A percentile compares a stretch with the other conserved stretches of the same genome.
phyloP scores from a whole-genome alignment of 352 stramenopile species.

The Phytopythium vexans region DNA sequence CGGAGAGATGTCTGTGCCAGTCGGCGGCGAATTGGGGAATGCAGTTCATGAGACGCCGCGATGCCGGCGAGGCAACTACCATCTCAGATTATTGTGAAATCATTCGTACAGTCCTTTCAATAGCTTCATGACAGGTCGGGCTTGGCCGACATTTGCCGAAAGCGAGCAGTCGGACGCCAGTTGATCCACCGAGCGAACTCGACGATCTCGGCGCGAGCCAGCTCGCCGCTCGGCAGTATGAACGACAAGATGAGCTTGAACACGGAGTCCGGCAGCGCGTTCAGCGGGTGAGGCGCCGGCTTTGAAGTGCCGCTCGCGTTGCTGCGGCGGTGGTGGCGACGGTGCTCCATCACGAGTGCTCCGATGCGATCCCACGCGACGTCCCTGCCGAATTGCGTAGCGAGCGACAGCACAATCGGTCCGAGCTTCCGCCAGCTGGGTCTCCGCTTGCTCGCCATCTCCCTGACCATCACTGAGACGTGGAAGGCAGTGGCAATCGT shows the following conservation, averaged over 20 bases:
- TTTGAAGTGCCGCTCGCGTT: neutral
- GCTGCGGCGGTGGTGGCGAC: neutral
- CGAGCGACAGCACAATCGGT: neutral
- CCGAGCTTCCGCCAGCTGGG: neutral
- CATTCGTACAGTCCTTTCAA: too few relatives aligned
- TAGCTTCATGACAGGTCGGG: too few relatives aligned
- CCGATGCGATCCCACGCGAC: neutral
- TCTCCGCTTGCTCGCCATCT: neutral
- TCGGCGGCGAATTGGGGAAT: too few relatives aligned
- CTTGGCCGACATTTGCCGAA: too few relatives aligned
- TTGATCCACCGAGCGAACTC: constrained; percentile 1
- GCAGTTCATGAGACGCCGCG: too few relatives aligned
- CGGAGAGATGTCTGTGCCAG: too few relatives aligned
- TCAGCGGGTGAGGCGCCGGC: neutral
- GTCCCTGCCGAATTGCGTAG: neutral
- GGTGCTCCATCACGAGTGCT: neutral
- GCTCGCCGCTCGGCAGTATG: neutral
- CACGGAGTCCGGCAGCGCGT: neutral
- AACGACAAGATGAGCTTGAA: constrained; percentile 6
- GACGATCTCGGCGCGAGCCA: neutral
- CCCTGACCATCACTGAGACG: neutral
- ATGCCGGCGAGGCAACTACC: too few relatives aligned
- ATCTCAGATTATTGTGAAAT: too few relatives aligned
- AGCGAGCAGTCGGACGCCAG: neutral
- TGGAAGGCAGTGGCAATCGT: neutral